Evolutionary conservation across 495 filamentous ascomycete genomes (phyloP).

Genomic region (Xylaria grammica): DNA sequence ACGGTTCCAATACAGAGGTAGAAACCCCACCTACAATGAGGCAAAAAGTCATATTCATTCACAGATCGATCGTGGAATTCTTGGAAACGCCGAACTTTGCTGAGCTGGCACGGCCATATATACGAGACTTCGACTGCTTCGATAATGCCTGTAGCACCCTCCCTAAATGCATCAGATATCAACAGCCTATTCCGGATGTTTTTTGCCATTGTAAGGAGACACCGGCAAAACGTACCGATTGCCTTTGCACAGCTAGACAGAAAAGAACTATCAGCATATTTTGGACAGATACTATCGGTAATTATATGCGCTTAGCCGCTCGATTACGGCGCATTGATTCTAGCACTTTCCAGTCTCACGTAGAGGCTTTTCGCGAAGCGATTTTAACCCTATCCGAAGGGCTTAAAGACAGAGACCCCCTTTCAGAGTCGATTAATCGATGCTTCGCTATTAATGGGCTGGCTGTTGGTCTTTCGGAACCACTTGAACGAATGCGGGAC

Average conservation of each 20-base stretch:
- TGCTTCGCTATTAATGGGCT: neutral
- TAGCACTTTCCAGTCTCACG: too few relatives aligned
- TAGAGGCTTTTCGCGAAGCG: neutral
- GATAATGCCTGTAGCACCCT: neutral
- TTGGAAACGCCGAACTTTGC: neutral
- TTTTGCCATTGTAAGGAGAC: too few relatives aligned
- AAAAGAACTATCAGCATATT: fast-evolving
- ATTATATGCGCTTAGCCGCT: neutral
- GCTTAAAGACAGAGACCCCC: neutral
- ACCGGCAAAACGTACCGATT: neutral
- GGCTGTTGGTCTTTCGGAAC: neutral
- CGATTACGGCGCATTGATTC: neutral
- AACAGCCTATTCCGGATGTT: neutral
- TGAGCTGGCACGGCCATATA: neutral
- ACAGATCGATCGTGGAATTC: neutral
- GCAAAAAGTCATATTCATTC: neutral
- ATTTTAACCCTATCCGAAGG: neutral
- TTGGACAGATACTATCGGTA: neutral
- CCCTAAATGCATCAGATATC: neutral
- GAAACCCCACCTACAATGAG: neutral
- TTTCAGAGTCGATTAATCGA: neutral
- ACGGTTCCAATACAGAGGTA: too few relatives aligned
- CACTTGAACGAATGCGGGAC: neutral
- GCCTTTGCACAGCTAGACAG: neutral
- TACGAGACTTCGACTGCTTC: neutral